These are phyloP conservation scores for Syzygium aqueum DNA, from an alignment of 345 rosid genomes.

Conservation along the genomic window DNA sequence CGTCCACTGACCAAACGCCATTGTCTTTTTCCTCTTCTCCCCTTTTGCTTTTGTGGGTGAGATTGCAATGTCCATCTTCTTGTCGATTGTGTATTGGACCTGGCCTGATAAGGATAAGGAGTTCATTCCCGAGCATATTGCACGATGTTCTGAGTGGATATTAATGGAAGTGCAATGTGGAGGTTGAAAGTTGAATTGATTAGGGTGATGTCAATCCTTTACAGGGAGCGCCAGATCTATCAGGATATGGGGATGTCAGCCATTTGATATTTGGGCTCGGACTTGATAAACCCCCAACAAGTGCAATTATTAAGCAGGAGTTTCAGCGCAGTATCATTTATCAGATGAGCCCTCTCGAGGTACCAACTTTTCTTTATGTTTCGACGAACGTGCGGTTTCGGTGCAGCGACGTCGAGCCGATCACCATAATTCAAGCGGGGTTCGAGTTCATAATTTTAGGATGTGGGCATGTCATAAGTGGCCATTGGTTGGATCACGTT, in stretches of 20 bases:
- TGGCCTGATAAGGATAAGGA: background rate
- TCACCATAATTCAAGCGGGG: background rate
- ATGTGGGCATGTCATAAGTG: background rate
- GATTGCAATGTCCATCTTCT: background rate
- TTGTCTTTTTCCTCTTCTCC: background rate
- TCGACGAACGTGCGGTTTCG: background rate
- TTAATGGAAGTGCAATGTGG: background rate
- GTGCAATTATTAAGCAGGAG: conserved; percentile 46
- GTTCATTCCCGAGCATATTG: background rate
- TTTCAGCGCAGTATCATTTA: conserved; percentile 49
- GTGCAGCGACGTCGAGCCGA: background rate
- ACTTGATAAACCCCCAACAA: conserved; percentile 61
- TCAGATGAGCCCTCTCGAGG: conserved; percentile 71
- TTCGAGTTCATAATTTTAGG: background rate
- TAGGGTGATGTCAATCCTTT: background rate
- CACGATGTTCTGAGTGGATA: background rate
- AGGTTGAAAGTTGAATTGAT: background rate
- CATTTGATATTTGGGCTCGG: conserved; percentile 68
- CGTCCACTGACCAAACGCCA: background rate
- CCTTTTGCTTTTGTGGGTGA: background rate
- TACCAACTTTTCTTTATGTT: background rate
- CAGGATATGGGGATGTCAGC: conserved; percentile 59
- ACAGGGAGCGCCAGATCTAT: conserved; percentile 81
- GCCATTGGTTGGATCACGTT: background rate
- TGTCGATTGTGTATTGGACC: background rate